A percentile compares a stretch with the other conserved stretches of the same genome.
These are phyloP conservation scores for Plasmodium relictum DNA, from an alignment of 169 alveolate species.

Conservation along the genomic window DNA sequence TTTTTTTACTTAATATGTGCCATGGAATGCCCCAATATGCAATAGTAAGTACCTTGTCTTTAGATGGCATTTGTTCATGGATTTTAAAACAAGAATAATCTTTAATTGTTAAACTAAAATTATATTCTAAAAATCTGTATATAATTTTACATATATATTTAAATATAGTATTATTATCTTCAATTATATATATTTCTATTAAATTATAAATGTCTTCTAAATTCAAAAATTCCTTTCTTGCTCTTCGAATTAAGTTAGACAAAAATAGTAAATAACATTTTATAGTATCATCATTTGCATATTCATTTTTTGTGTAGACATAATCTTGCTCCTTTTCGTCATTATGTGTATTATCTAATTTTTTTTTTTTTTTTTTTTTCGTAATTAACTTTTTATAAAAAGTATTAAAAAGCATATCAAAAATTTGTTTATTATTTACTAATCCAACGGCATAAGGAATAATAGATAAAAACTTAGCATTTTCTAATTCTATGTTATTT, in stretches of 20 bases:
- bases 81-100: conserved; percentile 40
- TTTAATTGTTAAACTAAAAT: conserved; percentile 36
- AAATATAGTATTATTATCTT: conserved; percentile 39
- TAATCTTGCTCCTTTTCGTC: background rate
- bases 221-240: conserved; percentile 35
- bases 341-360: background rate
- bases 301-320: conserved; percentile 60
- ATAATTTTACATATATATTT: conserved; percentile 72
- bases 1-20: background rate
- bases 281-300: conserved; percentile 57
- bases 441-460: conserved; percentile 69
- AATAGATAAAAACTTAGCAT: conserved; percentile 46
- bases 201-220: conserved; percentile 53
- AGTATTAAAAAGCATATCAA: conserved; percentile 54
- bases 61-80: conserved; percentile 14
- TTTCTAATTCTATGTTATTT: conserved; percentile 65
- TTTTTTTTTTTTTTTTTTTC: conserved; percentile 42
- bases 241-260: conserved; percentile 53
- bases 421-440: conserved; percentile 52
- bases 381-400: conserved; percentile 56
- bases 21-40: conserved; percentile 66
- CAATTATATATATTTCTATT: conserved; percentile 64
- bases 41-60: conserved; percentile 24
- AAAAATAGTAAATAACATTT: conserved; percentile 70
- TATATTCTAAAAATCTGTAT: conserved; percentile 50